phyloP scores from a whole-genome alignment of 1,284 basidiomycete species.

The Pyrrhoderma noxium region DNA sequence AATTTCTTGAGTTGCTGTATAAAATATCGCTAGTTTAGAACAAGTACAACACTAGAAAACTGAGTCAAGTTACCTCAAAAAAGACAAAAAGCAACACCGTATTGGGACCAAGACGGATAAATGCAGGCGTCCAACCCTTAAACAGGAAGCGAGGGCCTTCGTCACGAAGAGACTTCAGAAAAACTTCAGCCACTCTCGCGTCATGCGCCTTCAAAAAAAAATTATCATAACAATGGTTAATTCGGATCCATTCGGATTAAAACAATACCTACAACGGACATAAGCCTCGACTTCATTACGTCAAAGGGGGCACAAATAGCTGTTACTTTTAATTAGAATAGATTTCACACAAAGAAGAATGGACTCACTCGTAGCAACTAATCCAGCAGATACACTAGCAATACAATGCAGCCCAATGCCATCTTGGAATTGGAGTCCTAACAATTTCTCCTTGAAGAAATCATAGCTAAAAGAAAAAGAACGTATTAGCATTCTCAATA shows the following conservation, averaged over 20 bases:
- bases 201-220: constrained; percentile 37
- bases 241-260: no score
- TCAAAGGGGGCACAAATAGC: constrained; percentile 87
- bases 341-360: background rate
- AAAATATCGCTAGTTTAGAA: background rate
- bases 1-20: constrained; percentile 16
- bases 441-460: constrained; percentile 68
- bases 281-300: constrained; percentile 73
- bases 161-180: constrained; percentile 50
- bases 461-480: constrained; percentile 58
- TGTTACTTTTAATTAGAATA: constrained; percentile 23
- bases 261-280: constrained; percentile 52
- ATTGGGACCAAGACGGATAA: constrained; percentile 78
- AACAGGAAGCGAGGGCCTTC: constrained; percentile 83
- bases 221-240: background rate
- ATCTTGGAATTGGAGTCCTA: constrained; percentile 63
- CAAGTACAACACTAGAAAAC: background rate
- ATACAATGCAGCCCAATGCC: constrained; percentile 57
- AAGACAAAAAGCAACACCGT: constrained; percentile 82
- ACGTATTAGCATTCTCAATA: constrained; percentile 1
- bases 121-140: constrained; percentile 85
- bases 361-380: constrained; percentile 74
- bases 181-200: constrained; percentile 40
- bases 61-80: constrained; percentile 51
- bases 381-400: constrained; percentile 65